Base-by-base conservation (phyloP, 129 eudicot species). In the Escallonia rubra region DNA sequence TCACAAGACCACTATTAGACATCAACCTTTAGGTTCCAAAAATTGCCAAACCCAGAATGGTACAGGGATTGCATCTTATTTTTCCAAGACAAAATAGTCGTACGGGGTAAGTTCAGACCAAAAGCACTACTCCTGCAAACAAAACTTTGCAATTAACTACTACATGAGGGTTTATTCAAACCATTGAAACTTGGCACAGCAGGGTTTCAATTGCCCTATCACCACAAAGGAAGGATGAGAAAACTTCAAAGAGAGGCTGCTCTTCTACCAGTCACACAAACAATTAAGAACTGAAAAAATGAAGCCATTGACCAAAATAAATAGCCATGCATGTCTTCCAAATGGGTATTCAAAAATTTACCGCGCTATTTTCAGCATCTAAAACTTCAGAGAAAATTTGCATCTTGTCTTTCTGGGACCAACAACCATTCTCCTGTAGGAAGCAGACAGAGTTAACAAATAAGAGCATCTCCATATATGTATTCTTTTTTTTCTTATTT, bases 361-460 rank as follows among this genome's bases (percentile, higher is more conserved):
- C 96, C 82, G 50, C 65, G 34, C 74, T 54, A 74, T 60, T 67
- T 74, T 86, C 80, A 62, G 78, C 69, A 41, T 74, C 83, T 68
- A 72, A 43, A 64, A 79, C 58, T 69, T 85, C 81, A 43, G 87
- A 80, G 55, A 82, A 79, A 14, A 88, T 10, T 38, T 76, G 66
- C 69, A 71, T 61, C 69, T 62, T 62, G 74, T 75, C 85, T 64
- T 69, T 78, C 61, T 75, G 86, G 64, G 68, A 70, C 59, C 63
- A 23, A 69, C 73, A 52, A 76, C 72, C 74, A 74, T 77, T 64
- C 78, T 78, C 81, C 94, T 85, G 88, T 76, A 67, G 44, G 74
- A 74, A 72, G 76, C 68, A 73, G 45, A 63, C 45, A 15, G 66
- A 58, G 73, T 68, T 67, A 48, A 69, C 57, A 64, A 54, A 61